These are phyloP conservation scores for Hippophae tibetana DNA, from an alignment of 306 rosid species.

Conservation along the genomic window DNA sequence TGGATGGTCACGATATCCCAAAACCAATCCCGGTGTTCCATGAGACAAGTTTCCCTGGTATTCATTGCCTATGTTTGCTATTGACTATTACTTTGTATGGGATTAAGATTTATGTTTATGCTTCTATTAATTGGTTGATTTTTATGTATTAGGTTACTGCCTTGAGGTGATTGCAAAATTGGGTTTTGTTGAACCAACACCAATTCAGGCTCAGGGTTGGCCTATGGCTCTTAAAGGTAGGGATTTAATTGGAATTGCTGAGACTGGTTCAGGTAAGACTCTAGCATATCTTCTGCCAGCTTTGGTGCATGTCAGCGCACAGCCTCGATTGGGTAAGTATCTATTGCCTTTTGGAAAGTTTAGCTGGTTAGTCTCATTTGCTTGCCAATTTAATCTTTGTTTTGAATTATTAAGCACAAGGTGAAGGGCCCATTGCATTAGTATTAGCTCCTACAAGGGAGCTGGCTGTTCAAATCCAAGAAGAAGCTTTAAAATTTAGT, in stretches of 20 bases:
- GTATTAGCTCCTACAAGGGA: slow-evolving; percentile 91
- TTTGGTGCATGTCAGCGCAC: slow-evolving; percentile 82
- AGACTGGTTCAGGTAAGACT: slow-evolving; percentile 98
- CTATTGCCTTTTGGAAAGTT: slow-evolving; percentile 3
- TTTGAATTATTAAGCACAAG: slow-evolving; percentile 36
- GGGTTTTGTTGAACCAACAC: slow-evolving; percentile 94
- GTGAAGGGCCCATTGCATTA: slow-evolving; percentile 85
- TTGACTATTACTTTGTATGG: background rate
- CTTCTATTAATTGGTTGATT: slow-evolving; percentile 10
- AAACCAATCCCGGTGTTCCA: slow-evolving; percentile 60
- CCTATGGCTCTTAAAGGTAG: slow-evolving; percentile 97
- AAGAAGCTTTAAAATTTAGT: slow-evolving; percentile 70
- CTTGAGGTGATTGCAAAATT: slow-evolving; percentile 74
- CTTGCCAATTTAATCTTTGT: slow-evolving; percentile 8
- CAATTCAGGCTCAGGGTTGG: slow-evolving; percentile 99
- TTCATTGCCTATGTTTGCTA: slow-evolving; percentile 7
- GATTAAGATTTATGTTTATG: background rate
- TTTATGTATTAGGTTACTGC: slow-evolving; percentile 49
- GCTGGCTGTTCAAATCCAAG: slow-evolving; percentile 93
- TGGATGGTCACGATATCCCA: slow-evolving; percentile 79
- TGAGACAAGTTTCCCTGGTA: slow-evolving; percentile 85
- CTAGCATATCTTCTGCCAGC: slow-evolving; percentile 84
- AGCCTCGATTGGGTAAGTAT: slow-evolving; percentile 69
- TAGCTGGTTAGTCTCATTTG: background rate
- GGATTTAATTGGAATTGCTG: slow-evolving; percentile 93